Base-by-base conservation (phyloP, 768 basidiomycete species). In the Neoboletus magnificus region DNA sequence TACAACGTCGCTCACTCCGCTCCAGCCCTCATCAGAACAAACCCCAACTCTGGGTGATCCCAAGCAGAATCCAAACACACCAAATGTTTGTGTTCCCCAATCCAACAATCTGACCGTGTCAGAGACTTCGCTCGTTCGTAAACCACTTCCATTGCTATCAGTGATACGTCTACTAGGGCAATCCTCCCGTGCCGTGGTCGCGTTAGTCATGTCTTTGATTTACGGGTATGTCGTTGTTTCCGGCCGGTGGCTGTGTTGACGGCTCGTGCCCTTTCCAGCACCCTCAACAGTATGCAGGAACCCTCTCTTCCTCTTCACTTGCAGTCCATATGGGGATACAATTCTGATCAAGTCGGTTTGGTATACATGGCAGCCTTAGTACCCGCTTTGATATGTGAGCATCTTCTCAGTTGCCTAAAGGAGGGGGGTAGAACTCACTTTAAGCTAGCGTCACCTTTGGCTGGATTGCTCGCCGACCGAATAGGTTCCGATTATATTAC, bases 311-410 rank as follows among this genome's bases (percentile, higher is more conserved):
- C 85, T 1, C 66, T 85, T 27, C 82, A 81, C 56, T 64, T 85
- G 35, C 78, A 82, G 57, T 63, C 63, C 12, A 57, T 77, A 8
- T 86, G 83, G 79, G 67, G 68, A 5, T 74, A 81, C 39, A 58
- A 75, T 51, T 75, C 84, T 0, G 66, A n/a, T 67, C 71, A 56
- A 65, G 83, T 87, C 11, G 89, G 89, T 9, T 61, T 89, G n/a
- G 78, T 87, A 16, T 85, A 84, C 65, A 71, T 90, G 54, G 86
- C 82, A 9, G 78, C 79, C 10, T 80, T 86, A 25, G 69, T 86
- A 8, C 88, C 87, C 1, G 81, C 83, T 0, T 64, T 90, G 18
- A 71, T 89, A 52, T 87, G 88, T 87, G 62, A 55, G 82, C 63
- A 30, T 49, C 23, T 42, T 37, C n/a, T 16, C 40, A 22, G n/a